Conservation (phyloP, 1,284 basidiomycete species). For the Sporisorium exsertum region DNA sequence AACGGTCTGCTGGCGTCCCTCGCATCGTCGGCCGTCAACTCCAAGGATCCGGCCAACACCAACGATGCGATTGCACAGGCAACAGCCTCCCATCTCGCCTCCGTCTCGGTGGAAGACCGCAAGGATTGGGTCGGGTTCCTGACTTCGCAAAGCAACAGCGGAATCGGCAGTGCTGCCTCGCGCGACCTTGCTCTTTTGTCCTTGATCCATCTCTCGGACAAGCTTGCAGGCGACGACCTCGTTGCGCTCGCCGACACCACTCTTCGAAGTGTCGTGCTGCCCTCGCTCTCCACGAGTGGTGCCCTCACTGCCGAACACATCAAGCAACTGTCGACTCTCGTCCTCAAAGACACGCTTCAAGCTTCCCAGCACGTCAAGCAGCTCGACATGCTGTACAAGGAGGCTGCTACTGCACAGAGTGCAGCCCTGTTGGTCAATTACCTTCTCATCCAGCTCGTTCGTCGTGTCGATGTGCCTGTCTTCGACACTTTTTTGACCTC, state of each 20-base stretch:
- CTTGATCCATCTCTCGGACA: slow-evolving; percentile 26
- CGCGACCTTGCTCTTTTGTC: slow-evolving; percentile 39
- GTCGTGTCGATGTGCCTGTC: slow-evolving; percentile 20
- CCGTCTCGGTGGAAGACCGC: slow-evolving; percentile 5
- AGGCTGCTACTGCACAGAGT: slow-evolving; percentile 33
- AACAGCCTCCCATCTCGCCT: slow-evolving; percentile 10
- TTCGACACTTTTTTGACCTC: slow-evolving; percentile 37
- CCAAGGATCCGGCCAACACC: slow-evolving; percentile 9
- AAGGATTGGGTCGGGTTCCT: slow-evolving; percentile 33
- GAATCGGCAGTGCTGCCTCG: slow-evolving; percentile 2
- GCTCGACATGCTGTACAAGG: slow-evolving; percentile 16
- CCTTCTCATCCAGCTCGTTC: slow-evolving; percentile 41
- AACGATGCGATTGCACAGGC: slow-evolving; percentile 31
- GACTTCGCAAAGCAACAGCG: not conserved
- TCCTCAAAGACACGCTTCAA: slow-evolving; percentile 23
- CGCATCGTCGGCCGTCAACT: slow-evolving; percentile 13
- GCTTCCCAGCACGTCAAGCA: slow-evolving; percentile 25
- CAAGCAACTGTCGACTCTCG: slow-evolving; percentile 14
- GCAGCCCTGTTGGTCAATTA: slow-evolving; percentile 20
- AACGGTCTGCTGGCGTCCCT: slow-evolving; percentile 10
- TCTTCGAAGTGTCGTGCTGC: slow-evolving; percentile 21
- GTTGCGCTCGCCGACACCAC: slow-evolving; percentile 19
- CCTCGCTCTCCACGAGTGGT: slow-evolving; percentile 12
- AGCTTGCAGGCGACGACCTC: slow-evolving; percentile 15
- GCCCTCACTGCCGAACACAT: slow-evolving; percentile 18